Conservation (phyloP, 345 rosid genomes). For the Cardamine resedifolia region DNA sequence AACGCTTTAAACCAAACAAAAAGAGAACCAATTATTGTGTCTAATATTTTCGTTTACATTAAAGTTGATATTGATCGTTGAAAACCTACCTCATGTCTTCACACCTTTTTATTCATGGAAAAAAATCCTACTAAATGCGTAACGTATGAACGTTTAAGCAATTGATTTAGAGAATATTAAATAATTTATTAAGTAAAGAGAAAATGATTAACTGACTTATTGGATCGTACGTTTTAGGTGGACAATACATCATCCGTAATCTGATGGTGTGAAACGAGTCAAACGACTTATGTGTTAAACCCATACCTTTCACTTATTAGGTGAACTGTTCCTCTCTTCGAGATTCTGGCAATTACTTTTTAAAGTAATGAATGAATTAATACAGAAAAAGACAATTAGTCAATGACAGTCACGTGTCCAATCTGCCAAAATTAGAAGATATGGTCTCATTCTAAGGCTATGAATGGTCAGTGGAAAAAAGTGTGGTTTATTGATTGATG, state of each 20-base stretch:
- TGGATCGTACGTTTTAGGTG: neutral
- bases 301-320: constrained; percentile 2
- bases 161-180: neutral
- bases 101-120: neutral
- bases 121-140: neutral
- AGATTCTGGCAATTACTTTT: constrained; percentile 7
- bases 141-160: neutral
- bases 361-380: neutral
- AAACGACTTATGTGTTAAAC: neutral
- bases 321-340: neutral
- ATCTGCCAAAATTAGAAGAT: neutral
- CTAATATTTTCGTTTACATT: neutral
- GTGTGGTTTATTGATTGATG: no score
- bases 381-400: neutral
- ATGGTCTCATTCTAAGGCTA: neutral
- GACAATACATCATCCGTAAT: neutral
- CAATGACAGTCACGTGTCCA: neutral
- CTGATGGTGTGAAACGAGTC: neutral
- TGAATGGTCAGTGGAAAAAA: no score
- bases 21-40: neutral
- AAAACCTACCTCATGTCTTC: neutral
- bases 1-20: neutral
- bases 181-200: neutral
- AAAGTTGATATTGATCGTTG: neutral
- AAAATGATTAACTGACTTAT: neutral